These are phyloP conservation scores for Yamadazyma jaroonii DNA, from an alignment of 1,139 yeast species.

Conservation along the genomic window DNA sequence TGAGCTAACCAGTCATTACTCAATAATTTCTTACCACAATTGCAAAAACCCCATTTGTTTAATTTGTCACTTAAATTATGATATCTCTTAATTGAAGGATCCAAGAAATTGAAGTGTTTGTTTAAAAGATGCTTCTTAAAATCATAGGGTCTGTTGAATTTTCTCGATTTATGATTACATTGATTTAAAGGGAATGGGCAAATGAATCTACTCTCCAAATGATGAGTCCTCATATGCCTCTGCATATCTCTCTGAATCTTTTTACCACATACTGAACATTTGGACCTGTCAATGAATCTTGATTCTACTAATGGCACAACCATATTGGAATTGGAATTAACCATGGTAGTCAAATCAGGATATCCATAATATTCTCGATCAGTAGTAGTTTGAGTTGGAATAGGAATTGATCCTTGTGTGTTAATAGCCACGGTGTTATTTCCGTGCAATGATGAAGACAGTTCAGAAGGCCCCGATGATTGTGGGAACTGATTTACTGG, in stretches of 20 bases:
- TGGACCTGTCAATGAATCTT: constrained; percentile 26
- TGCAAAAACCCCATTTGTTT: constrained; percentile 51
- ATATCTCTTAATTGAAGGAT: constrained; percentile 43
- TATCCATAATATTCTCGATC: constrained; percentile 17
- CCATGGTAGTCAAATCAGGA: constrained; percentile 42
- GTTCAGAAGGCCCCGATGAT: too few relatives aligned
- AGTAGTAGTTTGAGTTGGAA: constrained; percentile 6
- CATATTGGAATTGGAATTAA: constrained; percentile 34
- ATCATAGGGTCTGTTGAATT: constrained; percentile 68
- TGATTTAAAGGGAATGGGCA: constrained; percentile 56
- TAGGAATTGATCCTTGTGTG: not conserved
- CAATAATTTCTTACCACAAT: constrained; percentile 50
- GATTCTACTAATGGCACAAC: constrained; percentile 37
- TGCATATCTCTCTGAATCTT: constrained; percentile 60
- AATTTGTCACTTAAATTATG: constrained; percentile 57
- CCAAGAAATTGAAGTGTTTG: constrained; percentile 57
- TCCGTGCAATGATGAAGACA: too few relatives aligned
- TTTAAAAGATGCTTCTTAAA: constrained; percentile 65
- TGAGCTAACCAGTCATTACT: constrained; percentile 58
- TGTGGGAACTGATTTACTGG: too few relatives aligned
- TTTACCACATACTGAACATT: constrained; percentile 57
- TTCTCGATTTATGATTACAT: constrained; percentile 62
- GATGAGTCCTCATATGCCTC: constrained; percentile 65
- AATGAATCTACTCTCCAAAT: constrained; percentile 52
- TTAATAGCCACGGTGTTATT: too few relatives aligned